Conservation (phyloP, 2,329 filamentous ascomycete species). For the Blastomyces parvus region DNA sequence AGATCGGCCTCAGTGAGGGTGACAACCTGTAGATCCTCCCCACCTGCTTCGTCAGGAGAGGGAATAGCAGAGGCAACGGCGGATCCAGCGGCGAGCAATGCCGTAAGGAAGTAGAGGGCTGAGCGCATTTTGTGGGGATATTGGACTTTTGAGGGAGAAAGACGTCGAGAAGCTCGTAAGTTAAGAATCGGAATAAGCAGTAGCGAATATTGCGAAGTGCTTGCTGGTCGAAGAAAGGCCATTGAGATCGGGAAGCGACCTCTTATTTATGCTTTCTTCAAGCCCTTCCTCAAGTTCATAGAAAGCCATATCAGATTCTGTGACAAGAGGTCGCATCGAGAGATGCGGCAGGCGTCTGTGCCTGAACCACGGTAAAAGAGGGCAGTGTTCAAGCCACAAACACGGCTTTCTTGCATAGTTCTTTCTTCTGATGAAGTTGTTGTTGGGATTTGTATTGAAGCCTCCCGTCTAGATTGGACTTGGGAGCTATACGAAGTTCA, state of each 20-base stretch:
- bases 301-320: background rate
- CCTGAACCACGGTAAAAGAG: background rate
- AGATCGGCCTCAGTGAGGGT: background rate
- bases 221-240: background rate
- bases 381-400: background rate
- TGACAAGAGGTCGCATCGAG: background rate
- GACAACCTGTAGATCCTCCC: background rate
- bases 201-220: background rate
- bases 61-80: background rate
- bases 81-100: background rate
- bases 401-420: background rate
- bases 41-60: background rate
- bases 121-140: slow-evolving; percentile 4
- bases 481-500: background rate
- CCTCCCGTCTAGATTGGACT: background rate
- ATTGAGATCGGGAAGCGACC: background rate
- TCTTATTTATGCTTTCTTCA: background rate
- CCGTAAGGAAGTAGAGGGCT: background rate
- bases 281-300: too few relatives aligned
- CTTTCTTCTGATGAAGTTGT: background rate
- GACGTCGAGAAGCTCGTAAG: background rate
- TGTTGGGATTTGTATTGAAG: background rate
- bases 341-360: background rate
- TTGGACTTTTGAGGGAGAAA: background rate
- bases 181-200: background rate